A percentile compares a stretch with the other conserved stretches of the same genome.
Conservation (phyloP, 768 basidiomycete genomes). For the Amyloporia xantha region DNA sequence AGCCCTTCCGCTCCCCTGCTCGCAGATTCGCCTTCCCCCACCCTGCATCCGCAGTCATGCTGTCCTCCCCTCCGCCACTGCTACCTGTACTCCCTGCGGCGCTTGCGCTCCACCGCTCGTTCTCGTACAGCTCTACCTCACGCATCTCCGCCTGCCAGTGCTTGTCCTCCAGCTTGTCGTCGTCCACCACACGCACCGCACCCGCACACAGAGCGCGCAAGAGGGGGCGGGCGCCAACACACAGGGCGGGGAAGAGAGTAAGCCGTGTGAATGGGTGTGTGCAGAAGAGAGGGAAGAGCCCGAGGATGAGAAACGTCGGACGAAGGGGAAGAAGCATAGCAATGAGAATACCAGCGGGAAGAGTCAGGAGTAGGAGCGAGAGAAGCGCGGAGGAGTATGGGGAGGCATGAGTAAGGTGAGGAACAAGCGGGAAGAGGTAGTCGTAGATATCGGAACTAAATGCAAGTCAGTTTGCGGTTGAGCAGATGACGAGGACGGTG, state of each 20-base stretch:
- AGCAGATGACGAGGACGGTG: background rate
- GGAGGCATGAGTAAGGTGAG: slow-evolving; percentile 44
- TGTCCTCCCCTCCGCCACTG: slow-evolving; percentile 12
- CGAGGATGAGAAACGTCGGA: slow-evolving; percentile 41
- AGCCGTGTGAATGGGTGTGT: slow-evolving; percentile 42
- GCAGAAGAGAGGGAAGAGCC: slow-evolving; percentile 43
- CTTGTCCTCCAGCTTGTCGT: slow-evolving; percentile 57
- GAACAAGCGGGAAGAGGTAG: slow-evolving; percentile 40
- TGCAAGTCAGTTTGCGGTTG: background rate
- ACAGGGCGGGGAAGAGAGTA: slow-evolving; percentile 26
- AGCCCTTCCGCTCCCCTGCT: too few relatives aligned
- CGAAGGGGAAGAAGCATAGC: slow-evolving; percentile 32
- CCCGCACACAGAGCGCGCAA: slow-evolving; percentile 14
- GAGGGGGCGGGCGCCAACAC: slow-evolving; percentile 14
- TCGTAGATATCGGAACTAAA: slow-evolving; percentile 59
- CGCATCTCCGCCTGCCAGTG: slow-evolving; percentile 61
- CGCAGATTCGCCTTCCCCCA: too few relatives aligned
- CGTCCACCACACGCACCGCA: slow-evolving; percentile 49
- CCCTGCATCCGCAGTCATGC: too few relatives aligned
- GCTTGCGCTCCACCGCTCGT: slow-evolving; percentile 54
- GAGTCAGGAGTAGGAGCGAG: slow-evolving; percentile 37
- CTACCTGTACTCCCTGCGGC: background rate
- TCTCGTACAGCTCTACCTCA: slow-evolving; percentile 76
- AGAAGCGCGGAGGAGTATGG: slow-evolving; percentile 51
- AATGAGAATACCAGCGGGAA: slow-evolving; percentile 27